These are phyloP conservation scores for Paspalum vaginatum DNA, from an alignment of 176 grass and related monocot species.

Conservation along the genomic window DNA sequence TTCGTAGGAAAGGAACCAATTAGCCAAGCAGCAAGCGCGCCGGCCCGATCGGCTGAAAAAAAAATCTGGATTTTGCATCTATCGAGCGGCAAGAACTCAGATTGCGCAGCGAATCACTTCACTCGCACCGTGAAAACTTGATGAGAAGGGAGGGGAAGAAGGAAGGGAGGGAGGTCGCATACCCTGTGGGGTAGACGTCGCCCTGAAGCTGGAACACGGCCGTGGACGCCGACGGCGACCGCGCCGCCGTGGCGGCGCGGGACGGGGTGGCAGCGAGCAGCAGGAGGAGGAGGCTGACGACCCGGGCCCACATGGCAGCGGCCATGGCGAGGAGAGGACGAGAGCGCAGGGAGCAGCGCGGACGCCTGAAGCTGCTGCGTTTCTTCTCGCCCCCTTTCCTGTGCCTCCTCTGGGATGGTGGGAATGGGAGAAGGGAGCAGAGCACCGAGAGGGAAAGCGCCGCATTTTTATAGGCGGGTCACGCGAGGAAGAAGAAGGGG, in stretches of 20 bases:
- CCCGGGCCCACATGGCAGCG: background rate
- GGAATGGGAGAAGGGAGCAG: background rate
- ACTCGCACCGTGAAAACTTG: background rate
- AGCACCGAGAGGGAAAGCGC: background rate
- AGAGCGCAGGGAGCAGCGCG: conserved; percentile 13
- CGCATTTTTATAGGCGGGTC: background rate
- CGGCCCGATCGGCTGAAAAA: background rate
- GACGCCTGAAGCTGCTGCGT: background rate
- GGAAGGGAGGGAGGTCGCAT: background rate
- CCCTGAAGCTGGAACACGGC: conserved; percentile 73
- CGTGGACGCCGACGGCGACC: conserved; percentile 40
- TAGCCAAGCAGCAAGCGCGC: background rate
- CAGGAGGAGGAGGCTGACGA: background rate
- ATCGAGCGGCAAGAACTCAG: background rate
- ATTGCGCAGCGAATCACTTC: background rate
- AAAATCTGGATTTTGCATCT: background rate
- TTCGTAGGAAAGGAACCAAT: background rate
- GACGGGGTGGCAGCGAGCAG: conserved; percentile 10
- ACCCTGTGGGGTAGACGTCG: conserved; percentile 78
- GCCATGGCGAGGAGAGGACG: conserved; percentile 9
- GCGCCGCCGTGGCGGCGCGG: conserved; percentile 33
- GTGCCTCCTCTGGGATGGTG: background rate
- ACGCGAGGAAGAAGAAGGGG: background rate
- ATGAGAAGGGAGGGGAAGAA: background rate
- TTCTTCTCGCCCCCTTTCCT: background rate